Conservation (phyloP, 2,329 filamentous ascomycete species). For the Pleomassaria siparia region DNA sequence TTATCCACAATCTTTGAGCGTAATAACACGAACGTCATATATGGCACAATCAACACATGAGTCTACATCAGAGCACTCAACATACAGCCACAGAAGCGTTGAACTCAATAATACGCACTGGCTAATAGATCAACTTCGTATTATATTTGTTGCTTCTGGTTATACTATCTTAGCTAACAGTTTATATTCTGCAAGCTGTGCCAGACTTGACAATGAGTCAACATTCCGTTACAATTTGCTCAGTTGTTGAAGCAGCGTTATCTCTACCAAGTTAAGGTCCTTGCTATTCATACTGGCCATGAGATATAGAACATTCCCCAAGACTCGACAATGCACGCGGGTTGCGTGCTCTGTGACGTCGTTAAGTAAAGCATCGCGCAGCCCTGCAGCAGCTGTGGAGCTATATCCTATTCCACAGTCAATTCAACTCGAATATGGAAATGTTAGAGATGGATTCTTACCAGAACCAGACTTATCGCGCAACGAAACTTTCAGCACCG, state of each 20-base stretch:
- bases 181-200: too few species aligned
- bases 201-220: too few species aligned
- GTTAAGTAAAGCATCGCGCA: conserved; percentile 54
- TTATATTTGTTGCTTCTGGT: too few species aligned
- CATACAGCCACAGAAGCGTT: too few species aligned
- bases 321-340: conserved; percentile 59
- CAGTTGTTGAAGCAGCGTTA: conserved; percentile 22
- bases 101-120: too few species aligned
- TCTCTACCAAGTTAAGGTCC: conserved; percentile 24
- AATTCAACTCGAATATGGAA: conserved; percentile 2
- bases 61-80: too few species aligned
- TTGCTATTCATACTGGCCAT: conserved; percentile 54
- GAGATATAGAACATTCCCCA: conserved; percentile 63
- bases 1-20: too few species aligned
- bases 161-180: too few species aligned
- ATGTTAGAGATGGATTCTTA: conserved; percentile 25
- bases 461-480: conserved; percentile 51
- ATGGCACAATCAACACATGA: too few species aligned
- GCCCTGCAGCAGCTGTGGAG: conserved; percentile 55
- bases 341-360: conserved; percentile 39
- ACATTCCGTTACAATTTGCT: neutral
- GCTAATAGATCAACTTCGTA: too few species aligned
- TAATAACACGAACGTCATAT: too few species aligned
- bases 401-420: conserved; percentile 51
- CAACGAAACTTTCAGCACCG: conserved; percentile 68